Conservation (phyloP, 345 rosid genomes). For the Euphorbia tirucalli region DNA sequence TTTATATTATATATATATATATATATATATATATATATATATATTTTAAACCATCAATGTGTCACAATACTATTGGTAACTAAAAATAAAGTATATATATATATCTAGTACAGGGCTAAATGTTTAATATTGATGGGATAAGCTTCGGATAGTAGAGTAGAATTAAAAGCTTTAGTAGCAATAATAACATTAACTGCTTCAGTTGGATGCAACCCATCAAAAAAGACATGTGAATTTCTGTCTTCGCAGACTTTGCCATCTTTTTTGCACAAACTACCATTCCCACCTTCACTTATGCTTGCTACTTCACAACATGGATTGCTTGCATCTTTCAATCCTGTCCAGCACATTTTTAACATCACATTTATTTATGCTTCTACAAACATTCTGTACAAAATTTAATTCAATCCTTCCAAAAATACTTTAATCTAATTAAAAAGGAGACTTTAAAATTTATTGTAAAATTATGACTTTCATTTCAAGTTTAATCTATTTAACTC, state of each 20-base stretch:
- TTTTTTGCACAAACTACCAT: slow-evolving; percentile 16
- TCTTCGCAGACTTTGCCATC: background rate
- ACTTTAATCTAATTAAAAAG: too few relatives aligned
- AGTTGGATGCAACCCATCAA: slow-evolving; percentile 65
- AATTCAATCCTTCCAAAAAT: too few relatives aligned
- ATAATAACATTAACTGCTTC: slow-evolving; percentile 48
- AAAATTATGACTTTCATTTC: too few relatives aligned
- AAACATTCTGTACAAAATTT: background rate
- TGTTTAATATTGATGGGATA: slow-evolving; percentile 48
- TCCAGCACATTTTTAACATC: background rate
- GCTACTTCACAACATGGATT: slow-evolving; percentile 6
- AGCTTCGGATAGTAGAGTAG: slow-evolving; percentile 30
- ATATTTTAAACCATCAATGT: too few relatives aligned
- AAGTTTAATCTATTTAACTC: too few relatives aligned
- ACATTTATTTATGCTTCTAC: too few relatives aligned
- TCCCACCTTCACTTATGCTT: slow-evolving; percentile 42
- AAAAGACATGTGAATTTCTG: slow-evolving; percentile 36
- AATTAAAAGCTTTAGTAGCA: slow-evolving; percentile 44
- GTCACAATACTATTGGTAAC: too few relatives aligned
- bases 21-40: too few relatives aligned
- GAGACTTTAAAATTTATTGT: too few relatives aligned
- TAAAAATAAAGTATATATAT: too few relatives aligned
- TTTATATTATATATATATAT: too few relatives aligned
- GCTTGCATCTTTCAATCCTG: slow-evolving; percentile 20
- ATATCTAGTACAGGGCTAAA: slow-evolving; percentile 18